phyloP scores from a whole-genome alignment of 495 filamentous ascomycete genomes.

The Lichenothelia convexa region DNA sequence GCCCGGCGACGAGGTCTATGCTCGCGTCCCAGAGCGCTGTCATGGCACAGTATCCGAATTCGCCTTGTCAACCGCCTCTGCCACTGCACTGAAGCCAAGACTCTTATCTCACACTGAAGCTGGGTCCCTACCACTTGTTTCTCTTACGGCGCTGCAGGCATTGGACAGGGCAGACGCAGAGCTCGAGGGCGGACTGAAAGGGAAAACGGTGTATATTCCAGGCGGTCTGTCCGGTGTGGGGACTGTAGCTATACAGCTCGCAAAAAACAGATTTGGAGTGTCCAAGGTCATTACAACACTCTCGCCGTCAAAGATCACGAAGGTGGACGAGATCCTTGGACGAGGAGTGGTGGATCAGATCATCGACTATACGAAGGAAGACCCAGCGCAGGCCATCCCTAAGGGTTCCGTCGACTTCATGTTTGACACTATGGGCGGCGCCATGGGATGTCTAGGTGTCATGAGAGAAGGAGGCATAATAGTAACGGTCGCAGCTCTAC shows the following conservation, averaged over 20 bases:
- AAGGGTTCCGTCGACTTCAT: slow-evolving; percentile 32
- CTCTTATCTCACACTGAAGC: slow-evolving; percentile 17
- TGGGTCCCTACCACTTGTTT: slow-evolving; percentile 20
- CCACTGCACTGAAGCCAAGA: slow-evolving; percentile 8
- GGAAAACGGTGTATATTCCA: slow-evolving; percentile 38
- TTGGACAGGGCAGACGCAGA: slow-evolving; percentile 21
- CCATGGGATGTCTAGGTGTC: slow-evolving; percentile 20
- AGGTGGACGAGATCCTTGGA: slow-evolving; percentile 25
- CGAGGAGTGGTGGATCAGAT: slow-evolving; percentile 20
- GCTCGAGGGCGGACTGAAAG: slow-evolving; percentile 18
- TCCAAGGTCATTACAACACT: slow-evolving; percentile 33
- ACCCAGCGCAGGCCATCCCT: slow-evolving; percentile 24
- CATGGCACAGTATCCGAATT: slow-evolving; percentile 25
- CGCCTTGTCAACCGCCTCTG: slow-evolving; percentile 13
- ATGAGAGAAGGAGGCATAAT: slow-evolving; percentile 24
- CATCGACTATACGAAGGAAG: slow-evolving; percentile 31
- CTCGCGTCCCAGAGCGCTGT: slow-evolving; percentile 1
- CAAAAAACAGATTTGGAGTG: slow-evolving; percentile 34
- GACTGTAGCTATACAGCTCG: slow-evolving; percentile 30
- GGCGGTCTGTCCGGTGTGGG: slow-evolving; percentile 34
- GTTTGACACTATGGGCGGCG: slow-evolving; percentile 28
- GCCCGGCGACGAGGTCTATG: slow-evolving; percentile 33
- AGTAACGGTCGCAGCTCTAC: slow-evolving; percentile 24
- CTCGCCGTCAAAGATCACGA: slow-evolving; percentile 31
- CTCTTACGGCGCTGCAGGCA: slow-evolving; percentile 27